Evolutionary conservation across 2,329 filamentous ascomycete genomes (phyloP).

Genomic region (Fusarium sp.): DNA sequence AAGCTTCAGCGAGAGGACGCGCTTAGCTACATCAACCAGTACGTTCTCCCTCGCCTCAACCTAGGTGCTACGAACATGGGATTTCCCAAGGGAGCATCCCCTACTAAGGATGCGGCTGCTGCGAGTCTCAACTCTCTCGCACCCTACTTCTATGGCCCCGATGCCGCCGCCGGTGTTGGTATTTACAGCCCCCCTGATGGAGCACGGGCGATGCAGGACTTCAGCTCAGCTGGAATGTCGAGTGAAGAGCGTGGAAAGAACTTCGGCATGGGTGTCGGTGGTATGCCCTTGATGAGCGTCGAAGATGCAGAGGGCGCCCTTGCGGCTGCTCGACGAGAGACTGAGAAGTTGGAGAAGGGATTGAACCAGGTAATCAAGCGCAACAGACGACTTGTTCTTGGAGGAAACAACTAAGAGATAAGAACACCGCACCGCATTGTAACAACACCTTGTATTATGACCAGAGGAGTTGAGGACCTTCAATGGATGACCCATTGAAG

Average conservation of each 20-base stretch:
- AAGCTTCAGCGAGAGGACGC: slow-evolving; percentile 75
- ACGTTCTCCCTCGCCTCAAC: slow-evolving; percentile 70
- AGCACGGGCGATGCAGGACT: slow-evolving; percentile 49
- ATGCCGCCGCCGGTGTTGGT: slow-evolving; percentile 56
- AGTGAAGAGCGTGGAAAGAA: slow-evolving; percentile 48
- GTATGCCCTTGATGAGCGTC: slow-evolving; percentile 67
- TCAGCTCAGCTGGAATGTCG: slow-evolving; percentile 44
- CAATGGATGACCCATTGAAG: neutral
- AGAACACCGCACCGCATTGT: neutral
- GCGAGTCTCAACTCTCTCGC: slow-evolving; percentile 65
- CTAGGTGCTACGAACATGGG: slow-evolving; percentile 60
- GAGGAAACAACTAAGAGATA: slow-evolving; percentile 41
- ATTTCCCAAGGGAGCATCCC: slow-evolving; percentile 50
- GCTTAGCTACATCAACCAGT: slow-evolving; percentile 75
- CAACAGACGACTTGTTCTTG: slow-evolving; percentile 65
- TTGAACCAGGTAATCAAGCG: slow-evolving; percentile 69
- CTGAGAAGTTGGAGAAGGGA: slow-evolving; percentile 70
- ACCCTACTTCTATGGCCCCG: slow-evolving; percentile 65
- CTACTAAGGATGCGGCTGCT: slow-evolving; percentile 58
- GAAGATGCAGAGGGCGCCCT: slow-evolving; percentile 71
- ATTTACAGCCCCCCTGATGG: slow-evolving; percentile 55
- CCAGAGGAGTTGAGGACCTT: neutral
- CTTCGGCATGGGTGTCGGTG: slow-evolving; percentile 47
- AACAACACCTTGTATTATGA: neutral
- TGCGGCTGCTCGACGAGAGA: slow-evolving; percentile 64